Percentiles rank a stretch among this genome's conserved stretches.
Conservation (phyloP, 495 filamentous ascomycete species). For the Xylaria castorea region DNA sequence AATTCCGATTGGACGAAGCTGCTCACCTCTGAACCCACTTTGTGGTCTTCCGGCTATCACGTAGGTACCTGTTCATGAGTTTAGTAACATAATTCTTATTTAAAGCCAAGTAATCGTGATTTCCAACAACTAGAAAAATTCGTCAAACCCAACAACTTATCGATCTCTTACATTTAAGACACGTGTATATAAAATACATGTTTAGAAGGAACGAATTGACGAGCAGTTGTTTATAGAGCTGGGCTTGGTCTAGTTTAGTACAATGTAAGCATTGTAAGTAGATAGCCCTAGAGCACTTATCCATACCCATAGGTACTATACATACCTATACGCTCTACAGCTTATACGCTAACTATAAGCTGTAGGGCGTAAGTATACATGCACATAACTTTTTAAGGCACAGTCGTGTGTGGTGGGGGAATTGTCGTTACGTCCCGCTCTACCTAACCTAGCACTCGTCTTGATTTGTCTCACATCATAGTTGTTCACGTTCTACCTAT, state of each 20-base stretch:
- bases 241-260: background rate
- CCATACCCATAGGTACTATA: background rate
- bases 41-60: background rate
- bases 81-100: no score
- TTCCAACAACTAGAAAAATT: background rate
- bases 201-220: background rate
- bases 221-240: background rate
- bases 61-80: no score
- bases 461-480: background rate
- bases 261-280: background rate
- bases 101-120: no score
- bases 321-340: background rate
- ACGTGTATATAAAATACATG: background rate
- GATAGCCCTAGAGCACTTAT: no score
- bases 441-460: background rate
- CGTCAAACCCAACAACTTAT: no score
- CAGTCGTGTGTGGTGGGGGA: background rate
- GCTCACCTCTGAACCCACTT: slow-evolving; percentile 25
- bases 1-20: slow-evolving; percentile 51
- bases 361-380: background rate
- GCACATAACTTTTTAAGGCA: background rate
- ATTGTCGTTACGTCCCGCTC: slow-evolving; percentile 3
- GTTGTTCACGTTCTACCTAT: background rate
- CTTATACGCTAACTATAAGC: no score
- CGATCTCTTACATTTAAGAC: no score